Evolutionary conservation across 2,329 filamentous ascomycete species (phyloP).

Genomic region (Furcasterigmium sp.): DNA sequence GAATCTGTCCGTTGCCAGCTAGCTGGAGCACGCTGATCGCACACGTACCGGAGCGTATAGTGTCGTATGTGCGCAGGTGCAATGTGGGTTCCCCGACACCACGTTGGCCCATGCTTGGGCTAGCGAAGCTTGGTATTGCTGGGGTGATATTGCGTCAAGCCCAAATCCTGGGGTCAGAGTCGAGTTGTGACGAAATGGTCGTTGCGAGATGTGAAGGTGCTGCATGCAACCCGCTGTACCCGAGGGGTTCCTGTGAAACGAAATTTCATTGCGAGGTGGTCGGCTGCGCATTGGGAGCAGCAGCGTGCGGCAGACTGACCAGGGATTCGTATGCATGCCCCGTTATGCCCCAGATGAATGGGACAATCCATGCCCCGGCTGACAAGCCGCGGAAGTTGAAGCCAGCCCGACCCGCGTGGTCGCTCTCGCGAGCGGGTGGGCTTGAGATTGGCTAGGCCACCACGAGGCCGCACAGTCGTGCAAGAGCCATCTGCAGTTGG

Average conservation of each 20-base stretch:
- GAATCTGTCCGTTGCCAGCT: neutral
- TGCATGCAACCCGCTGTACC: too few species aligned
- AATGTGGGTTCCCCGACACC: neutral
- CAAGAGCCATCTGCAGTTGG: neutral
- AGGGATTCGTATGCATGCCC: neutral
- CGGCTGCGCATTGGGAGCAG: too few species aligned
- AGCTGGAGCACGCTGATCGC: too few species aligned
- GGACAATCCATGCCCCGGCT: constrained; percentile 3
- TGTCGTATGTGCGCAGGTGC: neutral
- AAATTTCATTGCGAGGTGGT: too few species aligned
- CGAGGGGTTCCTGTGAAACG: too few species aligned
- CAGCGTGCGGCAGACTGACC: too few species aligned
- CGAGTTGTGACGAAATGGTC: neutral
- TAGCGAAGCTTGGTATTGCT: neutral
- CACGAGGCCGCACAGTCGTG: neutral
- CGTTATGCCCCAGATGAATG: neutral
- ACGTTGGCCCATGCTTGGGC: neutral
- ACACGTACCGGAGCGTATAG: too few species aligned
- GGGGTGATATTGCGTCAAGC: neutral
- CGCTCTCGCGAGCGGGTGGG: too few species aligned
- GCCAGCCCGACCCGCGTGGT: neutral
- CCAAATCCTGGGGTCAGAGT: neutral
- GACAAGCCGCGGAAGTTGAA: neutral
- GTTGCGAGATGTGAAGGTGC: too few species aligned
- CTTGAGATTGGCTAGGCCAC: neutral